phyloP scores from a whole-genome alignment of 805 yeast species.

The Kazachstania martiniae region DNA sequence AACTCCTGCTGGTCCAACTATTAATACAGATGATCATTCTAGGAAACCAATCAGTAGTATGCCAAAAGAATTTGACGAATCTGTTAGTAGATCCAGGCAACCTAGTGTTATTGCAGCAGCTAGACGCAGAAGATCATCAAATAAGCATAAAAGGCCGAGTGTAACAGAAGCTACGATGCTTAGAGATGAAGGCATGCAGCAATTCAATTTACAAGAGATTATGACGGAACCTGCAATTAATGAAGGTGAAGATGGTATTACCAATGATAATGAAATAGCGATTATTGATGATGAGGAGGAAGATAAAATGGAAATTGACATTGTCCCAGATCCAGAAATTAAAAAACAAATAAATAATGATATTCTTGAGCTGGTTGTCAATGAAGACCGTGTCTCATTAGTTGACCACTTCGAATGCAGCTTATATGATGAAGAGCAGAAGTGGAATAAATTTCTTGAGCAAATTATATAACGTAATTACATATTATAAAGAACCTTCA shows the following conservation, averaged over 20 bases:
- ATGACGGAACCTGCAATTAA: conserved; percentile 18
- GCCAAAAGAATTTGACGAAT: background rate
- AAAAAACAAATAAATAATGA: background rate
- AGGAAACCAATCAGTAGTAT: background rate
- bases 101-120: conserved; percentile 1
- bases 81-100: background rate
- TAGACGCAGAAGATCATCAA: conserved; percentile 22
- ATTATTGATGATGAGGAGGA: conserved; percentile 3
- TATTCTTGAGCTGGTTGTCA: conserved; percentile 12
- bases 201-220: conserved; percentile 25
- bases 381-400: conserved; percentile 22
- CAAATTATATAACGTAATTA: background rate
- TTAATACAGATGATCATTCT: background rate
- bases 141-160: conserved; percentile 21
- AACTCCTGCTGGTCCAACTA: background rate
- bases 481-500: too few relatives aligned
- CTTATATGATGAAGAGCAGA: conserved; percentile 13
- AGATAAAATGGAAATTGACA: conserved; percentile 1
- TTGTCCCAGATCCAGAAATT: background rate
- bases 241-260: conserved; percentile 2
- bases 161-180: conserved; percentile 23
- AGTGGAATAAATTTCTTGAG: conserved; percentile 16
- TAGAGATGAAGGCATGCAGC: conserved; percentile 27
- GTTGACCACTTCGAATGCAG: conserved; percentile 14
- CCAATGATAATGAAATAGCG: conserved; percentile 2